phyloP scores from a whole-genome alignment of 352 stramenopile species.

The Pythium rishiriense region DNA sequence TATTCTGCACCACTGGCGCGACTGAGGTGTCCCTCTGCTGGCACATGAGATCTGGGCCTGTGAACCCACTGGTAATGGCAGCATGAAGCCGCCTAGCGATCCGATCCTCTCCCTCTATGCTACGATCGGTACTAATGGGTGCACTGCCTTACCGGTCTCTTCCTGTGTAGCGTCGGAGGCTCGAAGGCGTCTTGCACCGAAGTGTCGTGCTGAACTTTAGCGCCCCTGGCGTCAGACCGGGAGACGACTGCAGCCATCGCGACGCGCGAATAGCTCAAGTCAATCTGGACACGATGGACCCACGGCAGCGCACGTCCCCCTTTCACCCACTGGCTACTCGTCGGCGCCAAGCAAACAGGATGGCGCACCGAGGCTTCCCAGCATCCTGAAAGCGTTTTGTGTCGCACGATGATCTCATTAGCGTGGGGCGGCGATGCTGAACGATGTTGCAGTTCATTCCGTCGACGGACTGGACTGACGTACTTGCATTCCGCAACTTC shows the following conservation, averaged over 20 bases:
- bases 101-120: too few relatives aligned
- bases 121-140: too few relatives aligned
- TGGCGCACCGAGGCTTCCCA: not conserved
- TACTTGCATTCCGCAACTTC: constrained; percentile 7
- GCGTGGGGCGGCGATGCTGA: not conserved
- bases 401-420: constrained; percentile 6
- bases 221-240: not conserved
- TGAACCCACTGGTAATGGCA: constrained; percentile 11
- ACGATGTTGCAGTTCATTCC: too few relatives aligned
- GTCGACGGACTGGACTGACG: too few relatives aligned
- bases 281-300: constrained; percentile 6
- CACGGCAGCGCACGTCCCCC: not conserved
- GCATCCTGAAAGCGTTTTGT: not conserved
- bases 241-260: constrained; percentile 5
- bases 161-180: too few relatives aligned
- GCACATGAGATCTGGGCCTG: not conserved
- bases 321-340: not conserved
- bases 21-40: not conserved
- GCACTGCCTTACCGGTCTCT: not conserved
- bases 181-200: too few relatives aligned
- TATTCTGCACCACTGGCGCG: too few relatives aligned
- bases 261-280: not conserved
- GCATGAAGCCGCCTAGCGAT: constrained; percentile 10
- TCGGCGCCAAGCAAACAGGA: constrained; percentile 11
- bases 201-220: not conserved